These are phyloP conservation scores for Saprolegnia diclina DNA, from an alignment of 352 stramenopile genomes.

Conservation along the genomic window DNA sequence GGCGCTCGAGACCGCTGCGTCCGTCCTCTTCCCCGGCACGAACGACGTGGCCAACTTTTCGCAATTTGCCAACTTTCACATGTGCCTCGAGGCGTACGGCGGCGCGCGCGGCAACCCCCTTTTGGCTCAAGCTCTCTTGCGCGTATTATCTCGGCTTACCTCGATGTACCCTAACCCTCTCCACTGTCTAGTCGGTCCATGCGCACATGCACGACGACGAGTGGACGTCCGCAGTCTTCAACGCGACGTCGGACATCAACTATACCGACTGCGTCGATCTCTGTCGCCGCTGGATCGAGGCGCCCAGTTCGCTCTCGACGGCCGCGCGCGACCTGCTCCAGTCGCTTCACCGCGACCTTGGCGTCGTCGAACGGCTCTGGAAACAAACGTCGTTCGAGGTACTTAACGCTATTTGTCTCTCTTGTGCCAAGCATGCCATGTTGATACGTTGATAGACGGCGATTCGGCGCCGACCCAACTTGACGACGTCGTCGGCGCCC, in stretches of 20 bases:
- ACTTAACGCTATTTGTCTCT: no score
- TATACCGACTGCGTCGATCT: slow-evolving; percentile 24
- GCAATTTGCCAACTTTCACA: slow-evolving; percentile 86
- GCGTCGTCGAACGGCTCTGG: slow-evolving; percentile 20
- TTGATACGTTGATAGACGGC: slow-evolving; percentile 28
- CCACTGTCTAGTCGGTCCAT: slow-evolving; percentile 42
- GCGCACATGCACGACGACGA: slow-evolving; percentile 13
- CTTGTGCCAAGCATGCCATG: no score
- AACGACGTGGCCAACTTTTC: slow-evolving; percentile 81
- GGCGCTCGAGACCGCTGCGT: slow-evolving; percentile 38
- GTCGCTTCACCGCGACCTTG: slow-evolving; percentile 8
- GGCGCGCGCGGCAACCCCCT: slow-evolving; percentile 65
- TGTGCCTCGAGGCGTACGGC: slow-evolving; percentile 43
- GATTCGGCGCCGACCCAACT: slow-evolving; percentile 28
- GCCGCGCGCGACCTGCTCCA: background rate
- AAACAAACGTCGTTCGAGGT: slow-evolving; percentile 25
- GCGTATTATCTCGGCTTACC: slow-evolving; percentile 44
- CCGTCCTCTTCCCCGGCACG: slow-evolving; percentile 64
- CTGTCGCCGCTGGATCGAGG: background rate
- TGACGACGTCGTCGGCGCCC: slow-evolving; percentile 34
- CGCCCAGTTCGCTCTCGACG: background rate
- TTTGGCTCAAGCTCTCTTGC: slow-evolving; percentile 68
- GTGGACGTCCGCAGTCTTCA: slow-evolving; percentile 6
- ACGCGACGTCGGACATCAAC: background rate
- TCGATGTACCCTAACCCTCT: no score